phyloP scores from a whole-genome alignment of 345 rosid species.

The Populus alba region DNA sequence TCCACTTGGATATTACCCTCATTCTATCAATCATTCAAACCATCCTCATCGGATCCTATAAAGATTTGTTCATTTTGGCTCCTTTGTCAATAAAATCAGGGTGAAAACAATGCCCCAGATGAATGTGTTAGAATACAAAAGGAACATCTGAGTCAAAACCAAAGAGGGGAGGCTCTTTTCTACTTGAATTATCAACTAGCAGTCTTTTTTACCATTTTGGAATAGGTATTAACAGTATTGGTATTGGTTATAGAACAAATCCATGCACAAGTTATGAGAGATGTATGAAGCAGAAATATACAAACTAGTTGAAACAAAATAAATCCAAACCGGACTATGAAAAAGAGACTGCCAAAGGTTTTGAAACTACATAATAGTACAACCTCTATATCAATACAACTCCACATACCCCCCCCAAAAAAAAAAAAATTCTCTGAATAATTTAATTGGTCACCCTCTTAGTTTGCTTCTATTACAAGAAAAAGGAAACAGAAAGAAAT shows the following conservation, averaged over 20 bases:
- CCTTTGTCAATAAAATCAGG: not conserved
- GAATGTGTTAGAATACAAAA: not conserved
- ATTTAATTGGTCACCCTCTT: not conserved
- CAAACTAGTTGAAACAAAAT: not conserved
- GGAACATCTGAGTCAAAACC: not conserved
- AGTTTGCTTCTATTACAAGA: not conserved
- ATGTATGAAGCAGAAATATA: not conserved
- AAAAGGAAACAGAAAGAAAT: not conserved
- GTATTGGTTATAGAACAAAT: not conserved
- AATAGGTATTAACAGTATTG: not conserved
- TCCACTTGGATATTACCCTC: not conserved
- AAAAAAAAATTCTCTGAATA: not conserved
- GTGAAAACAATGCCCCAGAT: not conserved
- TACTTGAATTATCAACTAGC: not conserved
- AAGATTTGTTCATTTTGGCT: not conserved
- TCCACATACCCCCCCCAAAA: not conserved
- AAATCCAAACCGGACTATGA: not conserved
- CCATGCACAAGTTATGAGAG: not conserved
- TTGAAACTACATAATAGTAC: not conserved
- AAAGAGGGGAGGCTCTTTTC: not conserved
- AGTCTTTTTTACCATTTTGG: not conserved
- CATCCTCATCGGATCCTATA: not conserved
- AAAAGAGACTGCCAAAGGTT: not conserved
- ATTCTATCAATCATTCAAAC: not conserved
- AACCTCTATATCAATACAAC: not conserved